phyloP scores from a whole-genome alignment of 2,329 filamentous ascomycete genomes.

The Apiospora arundinis region DNA sequence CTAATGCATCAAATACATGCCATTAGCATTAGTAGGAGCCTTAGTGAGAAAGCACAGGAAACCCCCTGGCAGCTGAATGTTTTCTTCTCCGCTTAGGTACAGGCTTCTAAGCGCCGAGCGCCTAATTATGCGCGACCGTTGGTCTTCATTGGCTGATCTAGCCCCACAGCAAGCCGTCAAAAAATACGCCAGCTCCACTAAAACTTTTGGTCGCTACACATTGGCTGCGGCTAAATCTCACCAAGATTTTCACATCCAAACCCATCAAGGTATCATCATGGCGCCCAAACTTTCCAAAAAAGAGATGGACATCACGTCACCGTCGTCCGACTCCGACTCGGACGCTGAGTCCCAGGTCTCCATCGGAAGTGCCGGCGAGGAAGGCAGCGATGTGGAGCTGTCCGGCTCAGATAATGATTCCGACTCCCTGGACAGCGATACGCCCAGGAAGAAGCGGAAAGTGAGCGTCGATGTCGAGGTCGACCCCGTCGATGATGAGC shows the following conservation, averaged over 20 bases:
- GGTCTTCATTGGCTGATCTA: not conserved
- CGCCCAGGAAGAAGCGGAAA: constrained; percentile 45
- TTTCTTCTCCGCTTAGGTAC: not conserved
- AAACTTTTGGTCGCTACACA: not conserved
- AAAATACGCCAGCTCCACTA: constrained; percentile 14
- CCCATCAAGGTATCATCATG: not conserved
- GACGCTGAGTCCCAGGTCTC: constrained; percentile 28
- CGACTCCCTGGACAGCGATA: constrained; percentile 52
- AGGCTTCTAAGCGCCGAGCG: constrained; percentile 4
- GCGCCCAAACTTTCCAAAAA: not conserved
- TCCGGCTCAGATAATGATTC: constrained; percentile 43
- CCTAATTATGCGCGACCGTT: constrained; percentile 16
- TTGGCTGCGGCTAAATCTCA: constrained; percentile 9
- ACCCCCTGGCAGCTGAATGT: not conserved
- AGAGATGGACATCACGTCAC: not conserved
- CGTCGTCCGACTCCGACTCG: constrained; percentile 27
- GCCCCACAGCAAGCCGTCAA: not conserved
- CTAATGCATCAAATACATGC: not conserved
- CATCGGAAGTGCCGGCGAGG: not conserved
- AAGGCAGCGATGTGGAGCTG: constrained; percentile 27
- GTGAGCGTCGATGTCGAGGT: constrained; percentile 35
- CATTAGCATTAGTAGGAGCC: not conserved
- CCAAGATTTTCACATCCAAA: constrained; percentile 20
- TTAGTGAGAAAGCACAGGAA: not conserved
- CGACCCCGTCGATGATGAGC: constrained; percentile 43